A percentile compares a stretch with the other conserved stretches of the same genome.
Conservation (phyloP, 768 basidiomycete species). For the Rhodotorula toruloides region DNA sequence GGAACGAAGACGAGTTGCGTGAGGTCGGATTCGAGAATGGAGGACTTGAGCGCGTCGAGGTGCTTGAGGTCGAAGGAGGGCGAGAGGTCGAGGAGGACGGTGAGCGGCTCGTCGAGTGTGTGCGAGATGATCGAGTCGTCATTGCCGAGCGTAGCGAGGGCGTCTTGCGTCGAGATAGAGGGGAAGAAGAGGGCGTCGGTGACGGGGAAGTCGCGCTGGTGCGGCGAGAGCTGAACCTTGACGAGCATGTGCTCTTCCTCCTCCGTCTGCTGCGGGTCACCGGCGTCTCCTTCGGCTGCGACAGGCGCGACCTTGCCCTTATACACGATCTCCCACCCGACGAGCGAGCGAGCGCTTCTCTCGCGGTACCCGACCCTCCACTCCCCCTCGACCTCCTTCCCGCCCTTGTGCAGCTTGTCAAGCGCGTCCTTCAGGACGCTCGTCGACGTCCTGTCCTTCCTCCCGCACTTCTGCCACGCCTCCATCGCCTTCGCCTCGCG, state of each 20-base stretch:
- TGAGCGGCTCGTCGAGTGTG: not conserved
- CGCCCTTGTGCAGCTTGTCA: not conserved
- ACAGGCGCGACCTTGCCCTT: too few species aligned
- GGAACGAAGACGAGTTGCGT: constrained; percentile 16
- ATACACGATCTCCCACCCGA: constrained; percentile 4
- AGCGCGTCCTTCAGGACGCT: not conserved
- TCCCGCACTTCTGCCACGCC: not conserved
- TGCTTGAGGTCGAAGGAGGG: not conserved
- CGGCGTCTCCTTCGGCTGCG: not conserved
- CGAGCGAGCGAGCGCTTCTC: not conserved
- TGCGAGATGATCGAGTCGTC: not conserved
- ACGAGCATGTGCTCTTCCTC: constrained; percentile 1
- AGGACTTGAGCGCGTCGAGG: not conserved
- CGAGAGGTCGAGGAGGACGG: not conserved
- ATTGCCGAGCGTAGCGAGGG: not conserved
- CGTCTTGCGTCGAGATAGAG: not conserved
- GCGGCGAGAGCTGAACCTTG: not conserved
- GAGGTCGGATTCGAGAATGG: constrained; percentile 16
- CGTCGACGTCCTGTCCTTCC: not conserved
- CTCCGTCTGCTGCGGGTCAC: not conserved
- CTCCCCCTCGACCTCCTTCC: not conserved
- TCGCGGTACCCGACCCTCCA: constrained; percentile 11
- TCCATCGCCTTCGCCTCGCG: not conserved
- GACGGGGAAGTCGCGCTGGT: constrained; percentile 3
- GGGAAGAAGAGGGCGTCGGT: not conserved